Evolutionary conservation across 345 rosid species (phyloP).

Genomic region (Brassica juncea): DNA sequence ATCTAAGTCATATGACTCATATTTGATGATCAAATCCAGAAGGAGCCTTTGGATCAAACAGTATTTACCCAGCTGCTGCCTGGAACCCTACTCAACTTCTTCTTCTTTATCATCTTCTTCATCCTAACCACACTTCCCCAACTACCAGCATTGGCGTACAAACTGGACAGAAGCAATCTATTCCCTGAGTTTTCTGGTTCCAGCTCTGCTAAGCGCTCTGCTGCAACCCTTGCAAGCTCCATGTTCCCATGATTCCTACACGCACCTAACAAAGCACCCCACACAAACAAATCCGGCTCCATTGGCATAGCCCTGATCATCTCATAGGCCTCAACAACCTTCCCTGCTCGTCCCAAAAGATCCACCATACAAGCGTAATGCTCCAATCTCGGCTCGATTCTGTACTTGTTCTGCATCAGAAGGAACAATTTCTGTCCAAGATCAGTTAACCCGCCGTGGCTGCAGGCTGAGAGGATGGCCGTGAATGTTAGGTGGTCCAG

Average conservation of each 20-base stretch:
- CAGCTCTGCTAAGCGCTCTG: conserved; percentile 57
- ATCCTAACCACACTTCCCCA: conserved; percentile 55
- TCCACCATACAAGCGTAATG: conserved; percentile 87
- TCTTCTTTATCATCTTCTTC: conserved; percentile 58
- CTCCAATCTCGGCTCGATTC: conserved; percentile 65
- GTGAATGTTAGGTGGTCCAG: conserved; percentile 77
- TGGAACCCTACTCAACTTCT: conserved; percentile 44
- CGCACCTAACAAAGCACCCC: conserved; percentile 93
- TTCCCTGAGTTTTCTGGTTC: conserved; percentile 76
- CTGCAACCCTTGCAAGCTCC: conserved; percentile 70
- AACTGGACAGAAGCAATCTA: conserved; percentile 50
- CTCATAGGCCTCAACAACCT: conserved; percentile 59
- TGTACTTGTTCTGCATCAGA: conserved; percentile 65
- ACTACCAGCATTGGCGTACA: conserved; percentile 65
- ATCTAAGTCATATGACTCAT: background rate
- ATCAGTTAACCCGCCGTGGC: conserved; percentile 71
- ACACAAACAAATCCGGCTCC: conserved; percentile 76
- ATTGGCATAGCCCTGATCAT: conserved; percentile 58
- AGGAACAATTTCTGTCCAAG: conserved; percentile 61
- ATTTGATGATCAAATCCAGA: background rate
- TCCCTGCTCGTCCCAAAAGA: conserved; percentile 81
- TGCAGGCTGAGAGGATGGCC: conserved; percentile 78
- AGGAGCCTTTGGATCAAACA: conserved; percentile 27
- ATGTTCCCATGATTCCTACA: conserved; percentile 73
- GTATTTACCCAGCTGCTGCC: conserved; percentile 77